These are phyloP conservation scores for Penicillium sp. DNA, from an alignment of 2,329 filamentous ascomycete species.

Conservation along the genomic window DNA sequence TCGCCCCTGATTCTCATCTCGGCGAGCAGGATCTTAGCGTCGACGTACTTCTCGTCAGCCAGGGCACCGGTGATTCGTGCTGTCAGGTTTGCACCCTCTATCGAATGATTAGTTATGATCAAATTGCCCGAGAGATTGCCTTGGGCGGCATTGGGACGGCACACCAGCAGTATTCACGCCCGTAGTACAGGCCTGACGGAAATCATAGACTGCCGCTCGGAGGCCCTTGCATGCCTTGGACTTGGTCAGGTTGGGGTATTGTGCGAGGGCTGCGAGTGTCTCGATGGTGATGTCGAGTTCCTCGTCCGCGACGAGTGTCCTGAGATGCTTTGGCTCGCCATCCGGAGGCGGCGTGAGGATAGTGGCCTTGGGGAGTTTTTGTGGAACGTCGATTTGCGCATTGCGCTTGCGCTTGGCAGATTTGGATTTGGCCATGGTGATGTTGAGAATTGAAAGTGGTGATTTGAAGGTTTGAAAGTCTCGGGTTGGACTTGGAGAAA, in stretches of 20 bases:
- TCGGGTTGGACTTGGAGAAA: neutral
- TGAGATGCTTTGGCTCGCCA: constrained; percentile 29
- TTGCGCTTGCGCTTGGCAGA: constrained; percentile 33
- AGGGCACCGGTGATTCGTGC: constrained; percentile 65
- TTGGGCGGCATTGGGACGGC: constrained; percentile 10
- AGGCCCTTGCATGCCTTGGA: constrained; percentile 66
- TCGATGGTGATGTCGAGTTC: constrained; percentile 68
- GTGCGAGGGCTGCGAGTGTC: constrained; percentile 58
- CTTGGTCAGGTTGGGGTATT: constrained; percentile 64
- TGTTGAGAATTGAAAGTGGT: neutral
- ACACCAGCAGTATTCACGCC: constrained; percentile 59
- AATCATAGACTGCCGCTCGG: constrained; percentile 65
- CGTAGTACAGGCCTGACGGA: constrained; percentile 66
- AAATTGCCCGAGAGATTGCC: neutral
- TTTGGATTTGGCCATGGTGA: constrained; percentile 30
- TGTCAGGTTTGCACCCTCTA: constrained; percentile 61
- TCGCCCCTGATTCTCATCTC: constrained; percentile 69
- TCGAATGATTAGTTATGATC: constrained; percentile 6
- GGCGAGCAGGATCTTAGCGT: constrained; percentile 64
- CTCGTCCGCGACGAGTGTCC: constrained; percentile 44
- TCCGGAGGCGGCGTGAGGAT: constrained; percentile 28
- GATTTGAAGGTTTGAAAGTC: neutral
- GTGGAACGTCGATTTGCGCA: constrained; percentile 25
- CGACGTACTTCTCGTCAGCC: constrained; percentile 62
- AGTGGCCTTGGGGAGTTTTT: constrained; percentile 24